Conservation (phyloP, 2,329 filamentous ascomycete species). For the Colletotrichum sp. region DNA sequence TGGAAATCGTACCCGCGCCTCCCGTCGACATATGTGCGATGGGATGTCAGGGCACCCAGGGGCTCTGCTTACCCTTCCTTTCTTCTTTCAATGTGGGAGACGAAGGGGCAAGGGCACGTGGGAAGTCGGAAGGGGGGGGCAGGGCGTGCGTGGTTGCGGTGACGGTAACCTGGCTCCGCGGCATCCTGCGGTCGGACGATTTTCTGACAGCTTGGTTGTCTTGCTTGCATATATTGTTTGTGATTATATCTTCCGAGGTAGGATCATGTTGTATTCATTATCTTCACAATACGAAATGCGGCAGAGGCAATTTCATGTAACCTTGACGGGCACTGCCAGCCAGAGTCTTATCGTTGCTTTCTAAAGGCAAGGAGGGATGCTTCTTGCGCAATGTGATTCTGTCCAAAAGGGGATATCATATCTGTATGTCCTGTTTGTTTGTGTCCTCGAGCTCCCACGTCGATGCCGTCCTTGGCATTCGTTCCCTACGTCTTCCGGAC, state of each 20-base stretch:
- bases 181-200: neutral
- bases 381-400: neutral
- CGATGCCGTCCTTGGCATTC: neutral
- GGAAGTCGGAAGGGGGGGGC: neutral
- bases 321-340: neutral
- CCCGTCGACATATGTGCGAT: neutral
- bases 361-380: neutral
- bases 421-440: neutral
- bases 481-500: neutral
- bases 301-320: neutral
- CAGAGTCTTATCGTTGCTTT: neutral
- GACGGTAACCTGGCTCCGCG: neutral
- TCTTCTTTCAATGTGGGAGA: neutral
- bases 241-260: neutral
- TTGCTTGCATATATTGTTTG: neutral
- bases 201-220: neutral
- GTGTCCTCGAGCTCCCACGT: neutral
- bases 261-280: neutral
- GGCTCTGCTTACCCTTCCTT: neutral
- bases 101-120: neutral
- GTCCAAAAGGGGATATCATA: neutral
- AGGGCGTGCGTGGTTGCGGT: neutral
- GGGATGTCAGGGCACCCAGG: neutral
- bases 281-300: neutral
- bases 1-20: neutral